Conservation (phyloP, 768 basidiomycete genomes). For the Termitomyces sp. region DNA sequence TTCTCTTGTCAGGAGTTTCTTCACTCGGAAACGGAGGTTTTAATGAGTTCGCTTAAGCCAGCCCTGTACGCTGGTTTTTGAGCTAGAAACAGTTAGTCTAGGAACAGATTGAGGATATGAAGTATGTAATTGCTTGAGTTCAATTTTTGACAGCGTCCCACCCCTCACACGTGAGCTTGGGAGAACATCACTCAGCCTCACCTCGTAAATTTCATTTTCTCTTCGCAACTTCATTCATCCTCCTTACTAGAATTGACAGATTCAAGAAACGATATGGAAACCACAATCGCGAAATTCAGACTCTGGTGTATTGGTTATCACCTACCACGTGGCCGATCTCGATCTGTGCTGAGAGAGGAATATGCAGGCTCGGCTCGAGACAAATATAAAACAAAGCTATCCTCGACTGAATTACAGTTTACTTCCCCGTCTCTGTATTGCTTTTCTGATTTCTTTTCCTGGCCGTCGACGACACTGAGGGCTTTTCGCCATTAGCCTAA, state of each 20-base stretch:
- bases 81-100: neutral
- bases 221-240: neutral
- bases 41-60: neutral
- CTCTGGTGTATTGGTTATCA: neutral
- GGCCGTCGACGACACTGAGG: constrained; percentile 14
- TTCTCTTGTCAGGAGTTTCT: neutral
- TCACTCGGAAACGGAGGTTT: neutral
- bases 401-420: neutral
- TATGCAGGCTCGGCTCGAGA: neutral
- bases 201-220: neutral
- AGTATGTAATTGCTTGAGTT: neutral
- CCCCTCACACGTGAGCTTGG: neutral
- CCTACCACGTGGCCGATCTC: constrained; percentile 2
- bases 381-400: constrained; percentile 5
- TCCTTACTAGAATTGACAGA: neutral
- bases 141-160: neutral
- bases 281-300: neutral
- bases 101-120: neutral
- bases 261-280: neutral
- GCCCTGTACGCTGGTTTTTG: neutral
- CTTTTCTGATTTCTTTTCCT: constrained; percentile 5
- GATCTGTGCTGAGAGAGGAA: neutral
- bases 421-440: neutral
- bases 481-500: constrained; percentile 15
- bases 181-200: neutral